These are phyloP conservation scores for Chytriomyces sp. DNA, from an alignment of 192 early-diverging fungal species.

Conservation along the genomic window DNA sequence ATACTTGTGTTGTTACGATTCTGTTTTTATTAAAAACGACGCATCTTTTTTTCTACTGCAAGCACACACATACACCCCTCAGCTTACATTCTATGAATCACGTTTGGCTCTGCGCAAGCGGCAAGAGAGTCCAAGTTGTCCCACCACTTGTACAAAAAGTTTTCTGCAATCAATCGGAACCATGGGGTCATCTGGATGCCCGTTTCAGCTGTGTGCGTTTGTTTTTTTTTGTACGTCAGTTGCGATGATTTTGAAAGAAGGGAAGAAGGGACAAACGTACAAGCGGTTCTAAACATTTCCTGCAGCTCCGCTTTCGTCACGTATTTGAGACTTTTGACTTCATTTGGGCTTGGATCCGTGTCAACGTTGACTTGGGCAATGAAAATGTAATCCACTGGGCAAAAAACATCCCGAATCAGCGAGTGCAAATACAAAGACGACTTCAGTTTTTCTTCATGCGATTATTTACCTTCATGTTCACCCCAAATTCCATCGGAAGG, in stretches of 20 bases:
- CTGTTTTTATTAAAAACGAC: too few relatives aligned
- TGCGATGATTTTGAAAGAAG: neutral
- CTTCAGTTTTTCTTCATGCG: neutral
- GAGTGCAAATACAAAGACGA: neutral
- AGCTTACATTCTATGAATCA: slow-evolving; percentile 68
- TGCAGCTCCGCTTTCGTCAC: slow-evolving; percentile 84
- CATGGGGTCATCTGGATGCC: slow-evolving; percentile 87
- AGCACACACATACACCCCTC: neutral
- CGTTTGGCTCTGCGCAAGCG: slow-evolving; percentile 61
- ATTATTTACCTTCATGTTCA: slow-evolving; percentile 87
- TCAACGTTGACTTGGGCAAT: slow-evolving; percentile 82
- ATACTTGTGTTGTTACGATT: too few relatives aligned
- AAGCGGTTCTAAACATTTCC: slow-evolving; percentile 69
- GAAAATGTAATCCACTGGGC: slow-evolving; percentile 93
- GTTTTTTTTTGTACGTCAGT: too few relatives aligned
- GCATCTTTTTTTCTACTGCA: neutral
- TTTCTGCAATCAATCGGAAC: slow-evolving; percentile 91
- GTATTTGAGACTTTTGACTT: slow-evolving; percentile 82
- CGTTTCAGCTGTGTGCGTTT: slow-evolving; percentile 48
- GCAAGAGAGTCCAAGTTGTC: slow-evolving; percentile 76
- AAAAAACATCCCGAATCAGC: neutral
- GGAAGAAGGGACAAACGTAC: slow-evolving; percentile 38
- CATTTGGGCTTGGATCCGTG: slow-evolving; percentile 82
- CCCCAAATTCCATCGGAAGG: slow-evolving; percentile 97
- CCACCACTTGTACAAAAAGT: slow-evolving; percentile 98